Percentiles rank a stretch among this genome's conserved stretches.
phyloP scores from a whole-genome alignment of 2,329 filamentous ascomycete genomes.

The Bipolaris zeicola region DNA sequence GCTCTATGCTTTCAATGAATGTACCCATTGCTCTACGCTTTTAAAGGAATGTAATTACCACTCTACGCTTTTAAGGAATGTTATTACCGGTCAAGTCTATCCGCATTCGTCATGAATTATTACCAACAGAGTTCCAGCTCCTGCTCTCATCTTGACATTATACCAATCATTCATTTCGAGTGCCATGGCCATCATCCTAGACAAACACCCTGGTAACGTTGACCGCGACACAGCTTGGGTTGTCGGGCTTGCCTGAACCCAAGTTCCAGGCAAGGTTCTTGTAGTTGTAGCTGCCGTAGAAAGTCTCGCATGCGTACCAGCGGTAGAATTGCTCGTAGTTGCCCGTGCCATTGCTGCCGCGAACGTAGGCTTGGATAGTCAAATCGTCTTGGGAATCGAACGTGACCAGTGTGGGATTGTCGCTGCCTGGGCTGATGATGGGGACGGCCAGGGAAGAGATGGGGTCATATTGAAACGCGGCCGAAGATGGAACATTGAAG shows the following conservation, averaged over 20 bases:
- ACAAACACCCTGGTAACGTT: conserved; percentile 47
- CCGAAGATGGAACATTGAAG: conserved; percentile 29
- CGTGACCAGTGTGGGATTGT: conserved; percentile 39
- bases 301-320: conserved; percentile 56
- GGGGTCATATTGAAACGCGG: conserved; percentile 47
- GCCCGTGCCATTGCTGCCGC: conserved; percentile 44
- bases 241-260: conserved; percentile 50
- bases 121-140: background rate
- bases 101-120: background rate
- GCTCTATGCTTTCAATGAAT: no score
- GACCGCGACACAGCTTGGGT: conserved; percentile 54
- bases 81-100: conserved; percentile 5
- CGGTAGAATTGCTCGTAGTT: conserved; percentile 41
- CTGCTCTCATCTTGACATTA: background rate
- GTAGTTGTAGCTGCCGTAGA: conserved; percentile 51
- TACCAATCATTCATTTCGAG: background rate
- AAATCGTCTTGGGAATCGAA: conserved; percentile 50
- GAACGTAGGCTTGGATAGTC: conserved; percentile 48
- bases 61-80: background rate
- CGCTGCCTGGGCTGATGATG: conserved; percentile 45
- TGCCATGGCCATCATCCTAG: background rate
- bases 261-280: conserved; percentile 52
- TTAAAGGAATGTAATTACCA: no score
- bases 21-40: no score
- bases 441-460: conserved; percentile 52